These are phyloP conservation scores for Gossypium stocksii DNA, from an alignment of 345 rosid genomes.

Conservation along the genomic window DNA sequence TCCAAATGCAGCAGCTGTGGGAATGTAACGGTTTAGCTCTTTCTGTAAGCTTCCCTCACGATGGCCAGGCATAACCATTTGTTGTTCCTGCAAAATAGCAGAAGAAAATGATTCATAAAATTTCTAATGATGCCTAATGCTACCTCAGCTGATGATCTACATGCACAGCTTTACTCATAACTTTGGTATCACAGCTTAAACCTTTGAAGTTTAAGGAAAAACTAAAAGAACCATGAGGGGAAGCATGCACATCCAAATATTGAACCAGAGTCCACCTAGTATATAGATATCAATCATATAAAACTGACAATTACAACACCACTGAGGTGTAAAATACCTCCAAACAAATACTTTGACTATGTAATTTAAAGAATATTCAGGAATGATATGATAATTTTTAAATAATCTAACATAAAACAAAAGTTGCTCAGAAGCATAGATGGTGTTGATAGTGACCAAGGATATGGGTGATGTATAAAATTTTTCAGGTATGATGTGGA, in stretches of 20 bases:
- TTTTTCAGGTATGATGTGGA: neutral
- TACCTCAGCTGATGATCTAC: neutral
- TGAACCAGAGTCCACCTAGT: too few species aligned
- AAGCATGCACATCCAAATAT: too few species aligned
- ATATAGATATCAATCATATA: neutral
- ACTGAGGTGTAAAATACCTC: neutral
- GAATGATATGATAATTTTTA: neutral
- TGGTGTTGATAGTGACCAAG: neutral
- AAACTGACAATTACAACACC: neutral
- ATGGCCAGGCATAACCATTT: conserved; percentile 86
- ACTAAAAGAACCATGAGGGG: neutral
- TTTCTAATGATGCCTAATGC: neutral
- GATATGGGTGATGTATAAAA: neutral
- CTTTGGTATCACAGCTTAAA: neutral
- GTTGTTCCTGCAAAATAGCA: conserved; percentile 52
- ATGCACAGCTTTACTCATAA: neutral
- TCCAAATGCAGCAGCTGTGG: conserved; percentile 79
- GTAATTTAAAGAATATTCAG: neutral
- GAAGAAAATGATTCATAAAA: neutral
- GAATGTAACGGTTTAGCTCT: conserved; percentile 66
- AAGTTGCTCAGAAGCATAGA: neutral
- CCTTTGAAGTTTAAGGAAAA: neutral
- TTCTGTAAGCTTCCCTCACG: conserved; percentile 63
- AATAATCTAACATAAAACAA: neutral
- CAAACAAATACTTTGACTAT: neutral